These are phyloP conservation scores for Candida sakaeoensis DNA, from an alignment of 805 yeast genomes.

Conservation along the genomic window DNA sequence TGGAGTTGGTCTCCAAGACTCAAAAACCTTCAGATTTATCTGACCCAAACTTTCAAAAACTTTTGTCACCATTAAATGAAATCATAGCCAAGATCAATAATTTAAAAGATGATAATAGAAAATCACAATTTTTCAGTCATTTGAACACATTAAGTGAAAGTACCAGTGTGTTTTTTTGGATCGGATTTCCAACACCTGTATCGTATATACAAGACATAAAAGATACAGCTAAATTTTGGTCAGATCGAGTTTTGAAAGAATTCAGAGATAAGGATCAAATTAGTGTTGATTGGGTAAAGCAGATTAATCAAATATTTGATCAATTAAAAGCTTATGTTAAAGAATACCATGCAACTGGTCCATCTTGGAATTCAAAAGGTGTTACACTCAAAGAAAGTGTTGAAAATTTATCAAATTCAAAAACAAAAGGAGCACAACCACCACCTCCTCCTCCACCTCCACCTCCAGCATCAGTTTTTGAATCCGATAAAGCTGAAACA, in stretches of 20 bases:
- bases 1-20: conserved; percentile 55
- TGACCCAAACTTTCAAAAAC: conserved; percentile 50
- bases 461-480: conserved; percentile 71
- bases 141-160: conserved; percentile 87
- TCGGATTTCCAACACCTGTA: conserved; percentile 71
- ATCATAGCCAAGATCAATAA: conserved; percentile 54
- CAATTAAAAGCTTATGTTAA: conserved; percentile 71
- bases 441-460: conserved; percentile 96
- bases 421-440: conserved; percentile 43
- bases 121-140: conserved; percentile 61
- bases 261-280: conserved; percentile 65
- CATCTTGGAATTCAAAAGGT: conserved; percentile 68
- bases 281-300: conserved; percentile 80
- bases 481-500: neutral
- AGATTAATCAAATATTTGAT: conserved; percentile 60
- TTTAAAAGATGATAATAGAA: conserved; percentile 72
- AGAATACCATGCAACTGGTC: conserved; percentile 80
- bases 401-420: conserved; percentile 32
- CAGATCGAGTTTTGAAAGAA: conserved; percentile 85
- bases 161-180: conserved; percentile 88
- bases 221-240: conserved; percentile 92
- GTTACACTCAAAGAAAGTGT: conserved; percentile 51
- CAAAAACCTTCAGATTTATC: conserved; percentile 56
- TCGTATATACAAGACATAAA: conserved; percentile 75
- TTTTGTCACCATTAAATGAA: conserved; percentile 67